Evolutionary conservation across 768 basidiomycete species (phyloP).

Genomic region (Russula griseocarnosa): DNA sequence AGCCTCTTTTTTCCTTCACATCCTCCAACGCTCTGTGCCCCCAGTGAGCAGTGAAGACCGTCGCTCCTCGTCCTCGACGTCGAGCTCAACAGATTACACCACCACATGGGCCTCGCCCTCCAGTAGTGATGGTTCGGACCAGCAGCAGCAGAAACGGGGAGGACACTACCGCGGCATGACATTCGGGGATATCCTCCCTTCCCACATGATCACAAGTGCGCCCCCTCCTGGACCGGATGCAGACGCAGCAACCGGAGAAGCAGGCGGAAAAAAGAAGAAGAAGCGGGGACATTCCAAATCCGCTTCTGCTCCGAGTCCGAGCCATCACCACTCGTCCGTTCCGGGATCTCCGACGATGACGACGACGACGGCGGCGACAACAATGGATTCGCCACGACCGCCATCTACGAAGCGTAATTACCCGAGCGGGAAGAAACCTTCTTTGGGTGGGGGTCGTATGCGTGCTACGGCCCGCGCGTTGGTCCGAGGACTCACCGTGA

Average conservation of each 20-base stretch:
- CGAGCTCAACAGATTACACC: neutral
- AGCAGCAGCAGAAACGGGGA: neutral
- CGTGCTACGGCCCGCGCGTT: constrained; percentile 1
- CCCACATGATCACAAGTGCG: constrained; percentile 14
- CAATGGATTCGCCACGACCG: neutral
- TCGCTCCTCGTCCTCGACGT: neutral
- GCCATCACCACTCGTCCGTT: neutral
- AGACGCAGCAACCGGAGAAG: neutral
- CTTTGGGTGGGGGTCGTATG: neutral
- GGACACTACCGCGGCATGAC: constrained; percentile 21
- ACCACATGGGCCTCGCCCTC: neutral
- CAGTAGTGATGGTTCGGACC: neutral
- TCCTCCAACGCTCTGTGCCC: too few relatives aligned
- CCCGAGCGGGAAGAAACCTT: neutral
- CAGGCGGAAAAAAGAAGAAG: neutral
- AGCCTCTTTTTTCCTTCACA: too few relatives aligned
- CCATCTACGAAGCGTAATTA: neutral
- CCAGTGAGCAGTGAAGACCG: neutral
- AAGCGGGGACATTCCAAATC: neutral
- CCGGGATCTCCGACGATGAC: neutral
- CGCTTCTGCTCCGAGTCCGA: too few relatives aligned
- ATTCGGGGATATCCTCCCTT: constrained; percentile 14
- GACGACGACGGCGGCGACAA: neutral
- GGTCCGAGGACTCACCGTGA: constrained; percentile 3
- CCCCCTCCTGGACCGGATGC: constrained; percentile 3